These are phyloP conservation scores for Fusarium oxysporum DNA, from an alignment of 2,329 filamentous ascomycete genomes.

Conservation along the genomic window DNA sequence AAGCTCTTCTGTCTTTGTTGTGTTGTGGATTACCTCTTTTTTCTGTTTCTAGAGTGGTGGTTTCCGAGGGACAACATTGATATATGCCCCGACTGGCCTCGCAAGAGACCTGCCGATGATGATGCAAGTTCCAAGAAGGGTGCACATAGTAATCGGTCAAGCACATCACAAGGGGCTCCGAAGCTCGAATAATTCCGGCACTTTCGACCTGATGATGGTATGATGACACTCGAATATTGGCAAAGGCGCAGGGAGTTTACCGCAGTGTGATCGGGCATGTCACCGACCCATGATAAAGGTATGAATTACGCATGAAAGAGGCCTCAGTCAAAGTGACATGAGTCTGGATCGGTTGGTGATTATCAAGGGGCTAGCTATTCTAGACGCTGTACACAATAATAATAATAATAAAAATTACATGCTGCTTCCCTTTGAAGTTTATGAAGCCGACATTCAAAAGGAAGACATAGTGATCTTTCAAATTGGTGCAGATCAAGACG, in stretches of 20 bases:
- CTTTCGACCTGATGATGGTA: neutral
- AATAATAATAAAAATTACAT: conserved; percentile 35
- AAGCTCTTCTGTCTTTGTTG: conserved; percentile 97
- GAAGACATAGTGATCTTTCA: conserved; percentile 2
- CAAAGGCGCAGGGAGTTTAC: conserved; percentile 25
- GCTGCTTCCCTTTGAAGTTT: conserved; percentile 27
- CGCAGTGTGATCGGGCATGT: neutral
- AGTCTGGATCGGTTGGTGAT: conserved; percentile 34
- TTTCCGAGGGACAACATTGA: conserved; percentile 89
- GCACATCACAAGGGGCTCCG: conserved; percentile 47
- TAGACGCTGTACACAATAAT: conserved; percentile 43
- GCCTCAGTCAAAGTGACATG: conserved; percentile 7
- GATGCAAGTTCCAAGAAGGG: conserved; percentile 45
- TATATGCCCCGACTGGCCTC: conserved; percentile 90
- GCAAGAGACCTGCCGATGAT: conserved; percentile 66
- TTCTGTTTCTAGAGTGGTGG: conserved; percentile 86
- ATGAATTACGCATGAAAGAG: neutral
- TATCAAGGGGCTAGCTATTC: conserved; percentile 40
- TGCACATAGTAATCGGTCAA: conserved; percentile 48
- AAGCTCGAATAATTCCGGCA: conserved; percentile 41
- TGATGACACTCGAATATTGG: neutral
- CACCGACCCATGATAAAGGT: neutral
- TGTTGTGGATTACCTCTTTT: conserved; percentile 92
- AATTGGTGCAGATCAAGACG: neutral
- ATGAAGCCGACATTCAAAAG: conserved; percentile 26